A percentile compares a stretch with the other conserved stretches of the same genome.
phyloP scores from a whole-genome alignment of 2,329 filamentous ascomycete species.

The Plenodomus biglobosus region DNA sequence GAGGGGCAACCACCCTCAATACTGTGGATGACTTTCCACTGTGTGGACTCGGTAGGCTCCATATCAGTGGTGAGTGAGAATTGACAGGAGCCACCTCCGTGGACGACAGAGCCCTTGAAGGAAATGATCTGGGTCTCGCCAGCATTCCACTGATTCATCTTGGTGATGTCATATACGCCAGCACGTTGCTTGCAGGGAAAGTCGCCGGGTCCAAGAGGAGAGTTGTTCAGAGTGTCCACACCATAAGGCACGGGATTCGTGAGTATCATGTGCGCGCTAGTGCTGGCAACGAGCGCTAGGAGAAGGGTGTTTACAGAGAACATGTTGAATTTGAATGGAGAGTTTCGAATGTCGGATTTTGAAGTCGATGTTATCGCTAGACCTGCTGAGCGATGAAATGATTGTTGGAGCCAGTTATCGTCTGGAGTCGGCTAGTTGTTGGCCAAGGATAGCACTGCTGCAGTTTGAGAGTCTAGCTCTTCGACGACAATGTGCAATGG shows the following conservation, averaged over 20 bases:
- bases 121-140: constrained; percentile 53
- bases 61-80: constrained; percentile 80
- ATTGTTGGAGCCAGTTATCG: constrained; percentile 17
- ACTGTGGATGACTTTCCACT: constrained; percentile 88
- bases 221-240: constrained; percentile 56
- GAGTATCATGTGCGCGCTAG: constrained; percentile 77
- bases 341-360: constrained; percentile 19
- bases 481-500: constrained; percentile 19
- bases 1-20: constrained; percentile 84
- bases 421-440: constrained; percentile 9
- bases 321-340: constrained; percentile 43
- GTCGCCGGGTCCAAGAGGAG: constrained; percentile 63
- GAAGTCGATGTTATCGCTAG: constrained; percentile 45
- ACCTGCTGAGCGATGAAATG: constrained; percentile 41
- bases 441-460: neutral
- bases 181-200: constrained; percentile 79
- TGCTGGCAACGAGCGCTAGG: constrained; percentile 58
- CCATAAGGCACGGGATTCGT: constrained; percentile 65
- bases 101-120: constrained; percentile 60
- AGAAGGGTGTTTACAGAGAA: constrained; percentile 54
- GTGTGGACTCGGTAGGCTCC: constrained; percentile 59
- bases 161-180: constrained; percentile 55
- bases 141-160: constrained; percentile 57
- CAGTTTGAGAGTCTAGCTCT: constrained; percentile 27
- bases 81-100: constrained; percentile 93